Base-by-base conservation (phyloP, 129 eudicot species). In the Heracleum sosnowskyi region DNA sequence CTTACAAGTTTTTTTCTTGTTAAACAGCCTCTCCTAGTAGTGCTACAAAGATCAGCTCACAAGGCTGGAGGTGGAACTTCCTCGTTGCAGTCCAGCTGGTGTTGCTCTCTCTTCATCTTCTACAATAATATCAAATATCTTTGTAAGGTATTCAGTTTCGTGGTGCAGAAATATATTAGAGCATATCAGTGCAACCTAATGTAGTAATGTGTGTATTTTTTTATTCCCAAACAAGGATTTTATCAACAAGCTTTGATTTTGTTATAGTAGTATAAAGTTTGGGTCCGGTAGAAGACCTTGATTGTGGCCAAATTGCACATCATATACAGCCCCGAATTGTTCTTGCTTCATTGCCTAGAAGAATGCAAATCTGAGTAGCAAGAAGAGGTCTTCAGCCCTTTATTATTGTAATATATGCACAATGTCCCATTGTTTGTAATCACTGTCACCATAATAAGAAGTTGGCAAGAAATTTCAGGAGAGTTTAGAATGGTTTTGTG, bases 131-230 rank as follows among this genome's bases (percentile, higher is more conserved):
- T 76, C 39, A 44, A 31, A 46, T 36, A 57, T 15, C 4, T 28
- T 1, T 33, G 16, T 7, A 33, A 74, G 28, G 62, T 16, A 74
- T 45, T 17, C 11, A 7, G 16, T 17, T 17, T 28, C 36, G 2
- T 8, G 41, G 22, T 46, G 40, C 29, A 39, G 53, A 9, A 72
- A 41, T 11, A 41, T 11, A 40, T 72, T 26, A 39, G 78, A 75
- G 64, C 78, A 75, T 28, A 46, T 75, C 29, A 29, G 16, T 10
- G 17, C 10, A n/a, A 29, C 26, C 33, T 41, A 12, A 72, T 26
- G 75, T 7, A 13, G n/a, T n/a, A n/a, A n/a, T 7, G 9, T 55
- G 44, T 86, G 96, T 96, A 68, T 9, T n/a, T 60, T 60, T n/a
- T 9, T 60, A 26, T 26, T 60, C 26, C 12, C 34, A 11, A 60